phyloP scores from a whole-genome alignment of 257 asterid genomes.

The Solanum lycopersicoides region DNA sequence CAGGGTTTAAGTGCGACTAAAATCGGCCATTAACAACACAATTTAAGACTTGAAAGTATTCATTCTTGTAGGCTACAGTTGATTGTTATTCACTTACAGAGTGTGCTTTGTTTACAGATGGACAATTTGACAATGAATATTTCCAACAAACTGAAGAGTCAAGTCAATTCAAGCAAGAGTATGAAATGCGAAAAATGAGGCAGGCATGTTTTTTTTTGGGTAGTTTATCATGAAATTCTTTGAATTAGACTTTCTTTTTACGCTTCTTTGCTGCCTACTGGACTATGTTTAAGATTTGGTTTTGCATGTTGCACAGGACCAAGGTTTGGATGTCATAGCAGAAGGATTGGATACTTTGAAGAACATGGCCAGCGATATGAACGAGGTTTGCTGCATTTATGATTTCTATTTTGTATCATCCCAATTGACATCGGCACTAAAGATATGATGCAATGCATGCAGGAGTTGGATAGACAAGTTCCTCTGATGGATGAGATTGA shows the following conservation, averaged over 20 bases:
- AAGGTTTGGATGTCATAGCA: slow-evolving; percentile 87
- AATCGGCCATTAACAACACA: not conserved
- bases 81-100: slow-evolving; percentile 10
- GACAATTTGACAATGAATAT: slow-evolving; percentile 76
- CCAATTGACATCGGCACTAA: not conserved
- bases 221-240: not conserved
- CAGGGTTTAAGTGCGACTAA: not conserved
- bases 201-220: slow-evolving; percentile 54
- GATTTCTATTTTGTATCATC: slow-evolving; percentile 3
- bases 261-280: not conserved
- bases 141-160: slow-evolving; percentile 94
- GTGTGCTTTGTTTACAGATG: slow-evolving; percentile 46
- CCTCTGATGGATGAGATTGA: slow-evolving; percentile 99
- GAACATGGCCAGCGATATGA: slow-evolving; percentile 94
- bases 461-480: slow-evolving; percentile 97
- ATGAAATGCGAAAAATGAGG: slow-evolving; percentile 92
- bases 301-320: slow-evolving; percentile 43
- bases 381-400: slow-evolving; percentile 60
- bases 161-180: slow-evolving; percentile 83
- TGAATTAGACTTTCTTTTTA: too few relatives aligned
- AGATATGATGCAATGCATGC: slow-evolving; percentile 14
- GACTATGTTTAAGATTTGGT: not conserved
- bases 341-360: slow-evolving; percentile 94
- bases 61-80: not conserved
- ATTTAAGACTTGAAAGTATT: not conserved